Conservation (phyloP, 2,329 filamentous ascomycete genomes). For the Trichoderma guizhouense region DNA sequence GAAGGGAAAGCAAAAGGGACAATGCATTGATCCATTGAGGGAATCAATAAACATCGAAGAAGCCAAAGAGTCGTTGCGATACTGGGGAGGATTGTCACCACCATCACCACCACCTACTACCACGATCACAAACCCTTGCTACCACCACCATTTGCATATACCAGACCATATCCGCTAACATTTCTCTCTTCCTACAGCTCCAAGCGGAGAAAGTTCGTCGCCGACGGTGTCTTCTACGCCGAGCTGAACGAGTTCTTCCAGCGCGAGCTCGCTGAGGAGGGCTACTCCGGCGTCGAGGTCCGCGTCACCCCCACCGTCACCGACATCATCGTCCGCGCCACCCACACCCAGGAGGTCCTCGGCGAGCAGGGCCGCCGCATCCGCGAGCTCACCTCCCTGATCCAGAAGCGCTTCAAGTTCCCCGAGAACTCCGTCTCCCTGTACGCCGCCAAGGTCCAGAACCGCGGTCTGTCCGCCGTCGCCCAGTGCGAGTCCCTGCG, state of each 20-base stretch:
- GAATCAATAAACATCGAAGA: neutral
- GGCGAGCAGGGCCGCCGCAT: constrained; percentile 99
- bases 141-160: neutral
- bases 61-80: neutral
- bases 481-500: constrained; percentile 99
- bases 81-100: neutral
- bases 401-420: constrained; percentile 99
- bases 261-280: constrained; percentile 99
- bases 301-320: constrained; percentile 99
- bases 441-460: constrained; percentile 99
- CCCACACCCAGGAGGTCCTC: constrained; percentile 99
- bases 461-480: constrained; percentile 98
- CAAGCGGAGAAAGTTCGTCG: constrained; percentile 92
- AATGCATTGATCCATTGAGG: neutral
- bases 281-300: constrained; percentile 99
- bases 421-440: constrained; percentile 99
- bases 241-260: constrained; percentile 99
- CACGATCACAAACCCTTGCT: neutral
- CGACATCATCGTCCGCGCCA: constrained; percentile 99
- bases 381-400: constrained; percentile 98
- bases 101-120: neutral
- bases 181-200: constrained; percentile 52
- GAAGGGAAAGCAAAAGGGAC: neutral
- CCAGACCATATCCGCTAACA: constrained; percentile 5
- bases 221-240: constrained; percentile 99